Evolutionary conservation across 768 basidiomycete species (phyloP), one percentile per base, ranked within the genome.

Genomic region (Plicaturopsis crispa): DNA sequence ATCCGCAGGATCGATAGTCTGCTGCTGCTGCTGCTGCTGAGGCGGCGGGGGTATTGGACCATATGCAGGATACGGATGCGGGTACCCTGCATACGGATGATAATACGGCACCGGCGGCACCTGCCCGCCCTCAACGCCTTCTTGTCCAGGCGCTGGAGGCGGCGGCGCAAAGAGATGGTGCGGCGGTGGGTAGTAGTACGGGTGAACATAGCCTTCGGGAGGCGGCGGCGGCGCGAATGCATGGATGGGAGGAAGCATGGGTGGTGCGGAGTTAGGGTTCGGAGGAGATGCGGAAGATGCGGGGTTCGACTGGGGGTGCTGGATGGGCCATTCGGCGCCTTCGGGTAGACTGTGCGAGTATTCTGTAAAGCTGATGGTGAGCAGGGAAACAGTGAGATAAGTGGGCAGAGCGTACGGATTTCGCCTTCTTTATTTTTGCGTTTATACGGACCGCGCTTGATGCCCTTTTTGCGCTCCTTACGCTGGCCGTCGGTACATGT

Each of bases 391-490:
- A 28, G 14, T 8, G 26, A 28, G 8, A 14, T 14, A 28, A 28
- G 14, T 28, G 26, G 10, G 8, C 10, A 8, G 8, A 8, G 10
- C 26, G 8, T 14, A 28, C 26, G 8, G 14, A 14, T 8, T 8
- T 14, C 26, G 26, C 26, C 26, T 8, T 8, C 8, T 28, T 28
- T 28, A 28, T 28, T 8, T 14, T 28, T 28, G 26, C 26, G 26
- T 28, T 88, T 88, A 81, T 89, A 89, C 60, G 86, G 86, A 33
- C 85, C 85, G 53, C 85, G 66, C 68, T 87, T 89, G 49, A 86
- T 72, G 47, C 85, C 85, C 57, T 85, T 87, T 60, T 86, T 87
- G 52, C 90, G 74, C 63, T 94, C 90, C 67, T 94, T 94, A 57
- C 91, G 73, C 59, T 84, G 80, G 22, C 89, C 90, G 65, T 92